Base-by-base conservation (phyloP, 306 rosid species). In the Medicago arabica region DNA sequence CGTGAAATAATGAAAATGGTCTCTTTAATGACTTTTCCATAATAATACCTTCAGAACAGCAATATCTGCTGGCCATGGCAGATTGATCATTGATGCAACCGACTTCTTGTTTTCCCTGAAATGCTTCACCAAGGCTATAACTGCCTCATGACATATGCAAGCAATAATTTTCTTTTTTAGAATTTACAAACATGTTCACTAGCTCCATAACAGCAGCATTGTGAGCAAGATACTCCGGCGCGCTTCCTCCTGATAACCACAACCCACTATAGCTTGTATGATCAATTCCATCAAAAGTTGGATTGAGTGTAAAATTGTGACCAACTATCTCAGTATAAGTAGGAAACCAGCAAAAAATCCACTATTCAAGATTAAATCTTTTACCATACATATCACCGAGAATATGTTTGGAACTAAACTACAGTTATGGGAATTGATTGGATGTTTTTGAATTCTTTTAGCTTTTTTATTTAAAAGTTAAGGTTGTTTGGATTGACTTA, bases 221-320 rank as follows among this genome's bases (percentile, higher is more conserved):
- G 57, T 82, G 38, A 73, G 96, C 93, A 21, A 92, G 96, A 84
- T 92, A 89, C 71, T 95, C 97, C 3, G 97, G 96, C 18, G 98
- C 91, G 72, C 97, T 86, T 58, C 96, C 98, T 61, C 97, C 96
- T 0, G 97, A 90, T n/a, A 95, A 65, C 79, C 89, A 69, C 84
- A 95, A 61, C 46, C 98, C 98, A 77, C 92, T 96, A 69, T 92
- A 92, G 31, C 67, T 86, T 59, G 74, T 49, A 7, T 55, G 75
- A 60, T 89, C 86, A 68, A 89, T 70, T 49, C 89, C 98, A 81
- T 92, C 90, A 78, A 88, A 92, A 2, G 90, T 88, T 14, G 96
- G 95, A 81, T 92, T 95, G 75, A 95, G 87, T 8, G 78, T 25
- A 74, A 92, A 95, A 80, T 92, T 92, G 86, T 92, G 97, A 70